These are phyloP conservation scores for Colletotrichum chrysophilum DNA, from an alignment of 2,329 filamentous ascomycete genomes.

Conservation along the genomic window DNA sequence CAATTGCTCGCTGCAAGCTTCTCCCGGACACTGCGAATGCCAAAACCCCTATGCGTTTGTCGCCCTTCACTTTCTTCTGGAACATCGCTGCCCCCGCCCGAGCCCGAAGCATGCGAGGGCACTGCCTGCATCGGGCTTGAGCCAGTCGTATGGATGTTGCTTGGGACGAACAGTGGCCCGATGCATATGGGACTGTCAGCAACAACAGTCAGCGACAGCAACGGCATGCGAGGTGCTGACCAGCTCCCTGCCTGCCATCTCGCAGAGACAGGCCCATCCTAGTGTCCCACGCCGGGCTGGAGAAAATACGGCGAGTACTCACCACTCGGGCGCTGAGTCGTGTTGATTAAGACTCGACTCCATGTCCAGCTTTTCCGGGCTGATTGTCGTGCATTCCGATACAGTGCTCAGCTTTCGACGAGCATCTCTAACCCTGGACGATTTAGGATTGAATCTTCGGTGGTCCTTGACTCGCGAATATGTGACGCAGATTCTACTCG, in stretches of 20 bases:
- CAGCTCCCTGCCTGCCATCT: neutral
- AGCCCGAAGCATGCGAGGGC: neutral
- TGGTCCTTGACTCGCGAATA: constrained; percentile 10
- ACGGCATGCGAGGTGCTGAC: neutral
- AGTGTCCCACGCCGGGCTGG: neutral
- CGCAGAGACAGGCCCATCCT: neutral
- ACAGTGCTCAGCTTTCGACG: constrained; percentile 34
- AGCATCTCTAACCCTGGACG: constrained; percentile 23
- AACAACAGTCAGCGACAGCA: neutral
- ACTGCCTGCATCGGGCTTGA: neutral
- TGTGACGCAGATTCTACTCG: neutral
- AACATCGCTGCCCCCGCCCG: neutral
- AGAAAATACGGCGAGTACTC: neutral
- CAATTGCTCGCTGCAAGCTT: neutral
- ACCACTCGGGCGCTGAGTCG: constrained; percentile 9
- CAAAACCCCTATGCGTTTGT: neutral
- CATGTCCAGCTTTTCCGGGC: constrained; percentile 9
- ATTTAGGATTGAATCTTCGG: constrained; percentile 18
- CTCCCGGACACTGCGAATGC: neutral
- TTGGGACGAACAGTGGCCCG: constrained; percentile 29
- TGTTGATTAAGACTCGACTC: neutral
- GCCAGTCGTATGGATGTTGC: neutral
- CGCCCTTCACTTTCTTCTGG: neutral
- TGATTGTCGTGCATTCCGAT: constrained; percentile 26
- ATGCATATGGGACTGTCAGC: constrained; percentile 36